Evolutionary conservation across 73 alveolate genomes (phyloP).

Genomic region (Breviolum minutum): DNA sequence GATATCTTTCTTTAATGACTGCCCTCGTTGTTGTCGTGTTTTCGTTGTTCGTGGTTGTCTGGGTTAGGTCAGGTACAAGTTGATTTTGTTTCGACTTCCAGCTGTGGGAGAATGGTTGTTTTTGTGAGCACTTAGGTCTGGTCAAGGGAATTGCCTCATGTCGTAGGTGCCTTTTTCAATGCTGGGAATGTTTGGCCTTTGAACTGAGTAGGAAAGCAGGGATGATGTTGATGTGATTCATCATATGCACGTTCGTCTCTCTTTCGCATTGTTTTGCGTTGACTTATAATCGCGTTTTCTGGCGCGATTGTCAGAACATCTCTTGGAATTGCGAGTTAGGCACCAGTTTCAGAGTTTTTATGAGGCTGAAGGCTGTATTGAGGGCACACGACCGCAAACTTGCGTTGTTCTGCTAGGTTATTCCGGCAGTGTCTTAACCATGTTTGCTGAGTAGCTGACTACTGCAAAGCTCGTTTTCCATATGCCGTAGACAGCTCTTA

Average conservation of each 20-base stretch:
- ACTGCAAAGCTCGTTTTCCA: constrained; percentile 41
- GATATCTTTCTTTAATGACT: too few relatives aligned
- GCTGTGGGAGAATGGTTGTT: too few relatives aligned
- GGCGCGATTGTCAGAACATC: too few relatives aligned
- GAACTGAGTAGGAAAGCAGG: neutral
- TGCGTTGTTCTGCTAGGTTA: neutral
- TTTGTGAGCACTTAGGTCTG: neutral
- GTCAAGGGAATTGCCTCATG: constrained; percentile 40
- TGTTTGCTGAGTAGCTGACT: constrained; percentile 10
- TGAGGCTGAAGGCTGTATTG: too few relatives aligned
- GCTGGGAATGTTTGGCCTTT: neutral
- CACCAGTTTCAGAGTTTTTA: too few relatives aligned
- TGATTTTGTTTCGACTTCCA: too few relatives aligned
- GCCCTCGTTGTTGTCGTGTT: too few relatives aligned
- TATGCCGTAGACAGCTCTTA: constrained; percentile 16
- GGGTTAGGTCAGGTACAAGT: too few relatives aligned
- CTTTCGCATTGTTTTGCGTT: neutral
- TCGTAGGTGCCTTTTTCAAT: neutral
- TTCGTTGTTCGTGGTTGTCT: too few relatives aligned
- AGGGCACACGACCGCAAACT: too few relatives aligned
- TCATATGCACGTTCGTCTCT: neutral
- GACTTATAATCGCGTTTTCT: too few relatives aligned
- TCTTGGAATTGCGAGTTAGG: too few relatives aligned
- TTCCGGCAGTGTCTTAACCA: constrained; percentile 3
- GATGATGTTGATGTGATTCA: neutral